phyloP scores from a whole-genome alignment of 192 early-diverging fungal genomes.

The Coemansia sp. region DNA sequence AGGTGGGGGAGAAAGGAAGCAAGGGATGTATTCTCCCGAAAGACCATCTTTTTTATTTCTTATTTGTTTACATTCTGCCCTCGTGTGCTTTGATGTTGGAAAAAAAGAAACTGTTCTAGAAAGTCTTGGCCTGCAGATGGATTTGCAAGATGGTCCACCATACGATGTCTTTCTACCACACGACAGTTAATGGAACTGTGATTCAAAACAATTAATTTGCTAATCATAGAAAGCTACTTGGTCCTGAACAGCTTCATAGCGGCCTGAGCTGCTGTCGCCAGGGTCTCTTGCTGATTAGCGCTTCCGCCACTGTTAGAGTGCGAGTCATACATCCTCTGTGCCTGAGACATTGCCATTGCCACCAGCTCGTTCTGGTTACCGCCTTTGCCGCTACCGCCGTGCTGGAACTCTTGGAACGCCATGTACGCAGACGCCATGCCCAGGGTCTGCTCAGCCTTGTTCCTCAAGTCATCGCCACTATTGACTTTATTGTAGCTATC shows the following conservation, averaged over 20 bases:
- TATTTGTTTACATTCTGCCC: not conserved
- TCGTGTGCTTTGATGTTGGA: conserved; percentile 4
- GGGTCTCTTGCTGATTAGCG: conserved; percentile 44
- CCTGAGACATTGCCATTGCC: conserved; percentile 49
- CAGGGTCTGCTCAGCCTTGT: conserved; percentile 41
- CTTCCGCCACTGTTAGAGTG: conserved; percentile 38
- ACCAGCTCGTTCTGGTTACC: conserved; percentile 47
- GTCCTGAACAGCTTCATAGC: conserved; percentile 47
- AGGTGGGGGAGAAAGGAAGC: not conserved
- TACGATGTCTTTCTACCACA: not conserved
- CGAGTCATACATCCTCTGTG: conserved; percentile 43
- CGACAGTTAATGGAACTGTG: not conserved
- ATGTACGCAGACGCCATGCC: conserved; percentile 49
- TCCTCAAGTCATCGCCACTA: conserved; percentile 16
- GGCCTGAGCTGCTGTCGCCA: conserved; percentile 53
- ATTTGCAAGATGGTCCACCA: conserved; percentile 2
- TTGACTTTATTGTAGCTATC: conserved; percentile 27
- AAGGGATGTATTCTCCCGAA: not conserved
- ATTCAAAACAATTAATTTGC: not conserved
- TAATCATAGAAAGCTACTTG: not conserved
- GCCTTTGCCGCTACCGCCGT: not conserved
- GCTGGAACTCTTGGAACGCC: conserved; percentile 48
- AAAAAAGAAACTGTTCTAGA: not conserved
- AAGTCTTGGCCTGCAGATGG: not conserved
- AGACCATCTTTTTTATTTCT: not conserved